Evolutionary conservation across 164 flowering plant species (phyloP).

Genomic region (Stephania cephalantha): DNA sequence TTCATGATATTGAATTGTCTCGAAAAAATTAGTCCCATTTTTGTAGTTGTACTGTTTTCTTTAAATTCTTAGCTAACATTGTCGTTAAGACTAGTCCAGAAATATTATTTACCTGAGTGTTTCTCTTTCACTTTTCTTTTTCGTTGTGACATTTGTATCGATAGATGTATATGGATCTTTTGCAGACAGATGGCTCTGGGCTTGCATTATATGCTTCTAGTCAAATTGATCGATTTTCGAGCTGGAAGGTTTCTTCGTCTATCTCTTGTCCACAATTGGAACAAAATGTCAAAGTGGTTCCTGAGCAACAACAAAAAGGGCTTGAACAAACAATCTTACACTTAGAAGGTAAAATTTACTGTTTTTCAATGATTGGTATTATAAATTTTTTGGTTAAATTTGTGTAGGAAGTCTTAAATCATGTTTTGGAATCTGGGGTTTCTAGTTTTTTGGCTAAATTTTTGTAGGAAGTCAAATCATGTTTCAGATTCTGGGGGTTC

Average conservation of each 20-base stretch:
- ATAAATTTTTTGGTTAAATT: neutral
- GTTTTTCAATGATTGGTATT: neutral
- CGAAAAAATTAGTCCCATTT: neutral
- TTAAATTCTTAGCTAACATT: too few species aligned
- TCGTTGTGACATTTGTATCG: neutral
- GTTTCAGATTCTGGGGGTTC: too few species aligned
- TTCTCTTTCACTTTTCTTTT: neutral
- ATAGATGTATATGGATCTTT: neutral
- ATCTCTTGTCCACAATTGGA: too few species aligned
- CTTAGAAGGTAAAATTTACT: conserved; percentile 42
- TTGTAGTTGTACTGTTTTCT: neutral
- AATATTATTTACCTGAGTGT: neutral
- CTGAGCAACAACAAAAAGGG: conserved; percentile 52
- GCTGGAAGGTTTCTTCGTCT: conserved; percentile 55
- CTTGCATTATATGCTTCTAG: conserved; percentile 70
- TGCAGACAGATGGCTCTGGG: conserved; percentile 70
- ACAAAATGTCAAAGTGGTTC: conserved; percentile 48
- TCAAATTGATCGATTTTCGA: conserved; percentile 58
- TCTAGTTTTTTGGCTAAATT: conserved; percentile 22
- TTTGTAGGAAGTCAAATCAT: too few species aligned
- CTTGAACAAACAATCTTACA: conserved; percentile 39
- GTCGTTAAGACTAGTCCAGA: neutral
- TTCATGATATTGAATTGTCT: neutral
- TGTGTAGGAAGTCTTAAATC: neutral
- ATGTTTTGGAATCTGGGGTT: neutral